These are phyloP conservation scores for Amanita muscaria DNA, from an alignment of 768 basidiomycete species.

Conservation along the genomic window DNA sequence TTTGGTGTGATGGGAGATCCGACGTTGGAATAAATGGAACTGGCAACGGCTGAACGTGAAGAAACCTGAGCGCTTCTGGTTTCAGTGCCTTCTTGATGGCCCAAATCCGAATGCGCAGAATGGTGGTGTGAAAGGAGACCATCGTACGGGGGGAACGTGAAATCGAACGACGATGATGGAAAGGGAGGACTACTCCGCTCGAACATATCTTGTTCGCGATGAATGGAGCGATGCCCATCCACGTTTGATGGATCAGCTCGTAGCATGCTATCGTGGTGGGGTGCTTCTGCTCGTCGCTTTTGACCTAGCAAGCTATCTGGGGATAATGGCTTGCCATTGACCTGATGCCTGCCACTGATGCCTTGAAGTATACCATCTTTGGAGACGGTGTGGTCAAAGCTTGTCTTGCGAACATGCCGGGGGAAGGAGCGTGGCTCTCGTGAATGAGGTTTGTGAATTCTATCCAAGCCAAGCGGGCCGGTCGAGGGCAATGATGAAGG, in stretches of 20 bases:
- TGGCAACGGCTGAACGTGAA: conserved; percentile 19
- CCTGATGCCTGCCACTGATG: conserved; percentile 65
- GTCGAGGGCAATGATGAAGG: conserved; percentile 70
- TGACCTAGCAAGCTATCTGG: conserved; percentile 58
- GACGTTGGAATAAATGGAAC: conserved; percentile 18
- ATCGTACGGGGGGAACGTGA: conserved; percentile 62
- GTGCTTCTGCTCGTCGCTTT: conserved; percentile 77
- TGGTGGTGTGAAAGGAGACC: conserved; percentile 39
- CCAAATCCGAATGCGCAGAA: conserved; percentile 13
- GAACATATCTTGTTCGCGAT: conserved; percentile 28
- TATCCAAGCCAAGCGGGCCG: conserved; percentile 50
- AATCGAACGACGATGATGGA: conserved; percentile 64
- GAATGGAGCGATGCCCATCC: conserved; percentile 21
- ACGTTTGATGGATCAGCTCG: conserved; percentile 67
- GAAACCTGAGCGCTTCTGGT: conserved; percentile 14
- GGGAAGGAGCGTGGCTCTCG: conserved; percentile 56
- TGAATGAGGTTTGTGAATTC: conserved; percentile 23
- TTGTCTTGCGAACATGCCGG: conserved; percentile 85
- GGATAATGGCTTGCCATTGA: conserved; percentile 66
- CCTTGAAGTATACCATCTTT: conserved; percentile 52
- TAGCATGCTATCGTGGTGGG: conserved; percentile 71
- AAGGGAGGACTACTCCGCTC: conserved; percentile 43
- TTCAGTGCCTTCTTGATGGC: conserved; percentile 9
- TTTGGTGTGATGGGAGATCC: conserved; percentile 13
- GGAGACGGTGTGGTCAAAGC: conserved; percentile 87